Conservation (phyloP, 1,139 yeast species). For the Lodderomyces elongisporus region DNA sequence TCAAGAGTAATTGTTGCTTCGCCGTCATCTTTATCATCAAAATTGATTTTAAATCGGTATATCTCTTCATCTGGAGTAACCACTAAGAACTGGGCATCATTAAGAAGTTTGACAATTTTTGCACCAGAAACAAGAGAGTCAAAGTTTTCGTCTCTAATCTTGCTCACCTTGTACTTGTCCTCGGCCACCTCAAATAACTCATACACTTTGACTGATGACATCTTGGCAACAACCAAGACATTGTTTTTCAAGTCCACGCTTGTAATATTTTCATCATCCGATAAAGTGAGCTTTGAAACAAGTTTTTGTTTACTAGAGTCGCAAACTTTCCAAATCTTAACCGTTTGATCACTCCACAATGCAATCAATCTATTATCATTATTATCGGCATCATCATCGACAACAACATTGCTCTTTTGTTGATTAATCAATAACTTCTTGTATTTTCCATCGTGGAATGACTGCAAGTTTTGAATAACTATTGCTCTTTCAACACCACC, state of each 20-base stretch:
- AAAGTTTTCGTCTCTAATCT: constrained; percentile 47
- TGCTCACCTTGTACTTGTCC: constrained; percentile 45
- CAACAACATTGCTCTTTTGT: constrained; percentile 52
- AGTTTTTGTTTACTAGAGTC: constrained; percentile 39
- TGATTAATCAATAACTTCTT: constrained; percentile 66
- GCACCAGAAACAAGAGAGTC: constrained; percentile 53
- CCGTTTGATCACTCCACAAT: constrained; percentile 78
- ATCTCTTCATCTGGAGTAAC: constrained; percentile 67
- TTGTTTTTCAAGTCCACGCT: constrained; percentile 60
- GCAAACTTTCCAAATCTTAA: constrained; percentile 75
- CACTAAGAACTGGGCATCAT: constrained; percentile 44
- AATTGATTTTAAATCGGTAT: constrained; percentile 44
- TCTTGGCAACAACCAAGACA: constrained; percentile 66
- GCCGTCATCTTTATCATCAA: no score
- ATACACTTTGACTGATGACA: constrained; percentile 66
- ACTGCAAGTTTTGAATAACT: constrained; percentile 62
- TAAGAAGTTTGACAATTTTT: constrained; percentile 42
- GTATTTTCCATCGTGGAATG: constrained; percentile 72
- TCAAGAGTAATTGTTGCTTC: constrained; percentile 24
- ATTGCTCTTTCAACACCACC: constrained; percentile 88
- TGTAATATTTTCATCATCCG: constrained; percentile 79
- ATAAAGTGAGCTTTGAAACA: constrained; percentile 59
- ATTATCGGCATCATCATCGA: constrained; percentile 36
- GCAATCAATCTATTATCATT: constrained; percentile 44
- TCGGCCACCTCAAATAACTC: constrained; percentile 31